Percentiles rank a stretch among this genome's conserved stretches.
Conservation (phyloP, 495 filamentous ascomycete genomes). For the Viridothelium virens region DNA sequence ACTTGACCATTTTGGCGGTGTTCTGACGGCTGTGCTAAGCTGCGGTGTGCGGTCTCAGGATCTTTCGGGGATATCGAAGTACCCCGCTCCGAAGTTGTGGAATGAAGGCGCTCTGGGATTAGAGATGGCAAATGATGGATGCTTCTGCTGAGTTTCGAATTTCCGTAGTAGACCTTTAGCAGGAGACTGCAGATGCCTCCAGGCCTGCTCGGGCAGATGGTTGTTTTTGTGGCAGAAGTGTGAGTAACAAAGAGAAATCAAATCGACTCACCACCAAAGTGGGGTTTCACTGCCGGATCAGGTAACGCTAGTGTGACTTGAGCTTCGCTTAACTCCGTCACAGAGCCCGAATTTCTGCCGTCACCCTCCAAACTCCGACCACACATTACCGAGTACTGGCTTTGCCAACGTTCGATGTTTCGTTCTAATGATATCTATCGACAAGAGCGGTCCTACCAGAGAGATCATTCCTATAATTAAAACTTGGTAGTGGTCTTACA, state of each 20-base stretch:
- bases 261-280: neutral
- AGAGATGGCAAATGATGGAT: neutral
- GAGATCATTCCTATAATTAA: too few relatives aligned
- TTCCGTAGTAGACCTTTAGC: too few relatives aligned
- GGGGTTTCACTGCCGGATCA: neutral
- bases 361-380: neutral
- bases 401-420: too few relatives aligned
- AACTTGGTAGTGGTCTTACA: too few relatives aligned
- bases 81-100: neutral
- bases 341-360: neutral
- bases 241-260: neutral
- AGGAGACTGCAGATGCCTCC: conserved; percentile 11
- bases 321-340: conserved; percentile 1
- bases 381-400: neutral
- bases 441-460: too few relatives aligned
- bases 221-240: neutral
- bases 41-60: neutral
- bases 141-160: neutral
- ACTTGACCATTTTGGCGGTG: conserved; percentile 99
- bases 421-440: too few relatives aligned
- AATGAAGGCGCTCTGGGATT: neutral
- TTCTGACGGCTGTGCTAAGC: conserved; percentile 32
- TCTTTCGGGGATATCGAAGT: conserved; percentile 7
- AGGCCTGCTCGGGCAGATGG: conserved; percentile 1
- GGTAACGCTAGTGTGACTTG: neutral